A percentile compares a stretch with the other conserved stretches of the same genome.
Evolutionary conservation across 2,329 filamentous ascomycete genomes (phyloP).

Genomic region (Alternaria gaisen): DNA sequence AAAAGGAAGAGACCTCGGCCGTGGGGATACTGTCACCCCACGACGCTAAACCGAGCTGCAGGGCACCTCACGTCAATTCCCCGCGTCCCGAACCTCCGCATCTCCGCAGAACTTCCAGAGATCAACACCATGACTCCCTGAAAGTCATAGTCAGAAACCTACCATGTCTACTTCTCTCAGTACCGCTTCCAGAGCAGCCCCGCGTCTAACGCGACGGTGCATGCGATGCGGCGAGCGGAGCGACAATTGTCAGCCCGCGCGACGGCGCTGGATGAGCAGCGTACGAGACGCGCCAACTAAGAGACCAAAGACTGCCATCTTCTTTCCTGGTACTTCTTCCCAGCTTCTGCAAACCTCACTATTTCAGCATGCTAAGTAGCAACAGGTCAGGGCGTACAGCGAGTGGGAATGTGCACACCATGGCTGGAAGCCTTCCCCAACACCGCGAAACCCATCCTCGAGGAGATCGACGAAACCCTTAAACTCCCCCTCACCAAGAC

Average conservation of each 20-base stretch:
- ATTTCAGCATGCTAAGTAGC: constrained; percentile 19
- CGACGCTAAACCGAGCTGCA: constrained; percentile 10
- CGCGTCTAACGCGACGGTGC: constrained; percentile 26
- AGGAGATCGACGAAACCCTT: constrained; percentile 84
- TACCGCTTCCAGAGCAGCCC: constrained; percentile 21
- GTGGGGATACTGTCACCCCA: constrained; percentile 7
- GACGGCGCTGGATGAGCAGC: constrained; percentile 44
- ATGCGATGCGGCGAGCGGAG: constrained; percentile 29
- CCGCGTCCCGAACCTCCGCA: constrained; percentile 17
- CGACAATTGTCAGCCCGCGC: constrained; percentile 8
- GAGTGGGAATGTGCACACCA: constrained; percentile 84
- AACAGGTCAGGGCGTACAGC: constrained; percentile 85
- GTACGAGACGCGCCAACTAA: constrained; percentile 28
- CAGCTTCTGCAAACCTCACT: neutral
- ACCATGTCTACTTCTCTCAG: constrained; percentile 29
- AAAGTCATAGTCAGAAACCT: constrained; percentile 8
- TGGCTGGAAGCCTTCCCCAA: constrained; percentile 88
- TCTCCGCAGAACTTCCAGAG: constrained; percentile 13
- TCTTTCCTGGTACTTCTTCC: constrained; percentile 47
- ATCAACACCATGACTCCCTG: constrained; percentile 15
- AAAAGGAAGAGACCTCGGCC: constrained; percentile 16
- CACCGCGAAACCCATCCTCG: constrained; percentile 77
- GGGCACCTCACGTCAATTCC: constrained; percentile 10
- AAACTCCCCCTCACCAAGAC: constrained; percentile 77
- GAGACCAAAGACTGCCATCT: constrained; percentile 51